A percentile compares a stretch with the other conserved stretches of the same genome.
Evolutionary conservation across 495 filamentous ascomycete genomes (phyloP).

Genomic region (Entonaema liquescens): DNA sequence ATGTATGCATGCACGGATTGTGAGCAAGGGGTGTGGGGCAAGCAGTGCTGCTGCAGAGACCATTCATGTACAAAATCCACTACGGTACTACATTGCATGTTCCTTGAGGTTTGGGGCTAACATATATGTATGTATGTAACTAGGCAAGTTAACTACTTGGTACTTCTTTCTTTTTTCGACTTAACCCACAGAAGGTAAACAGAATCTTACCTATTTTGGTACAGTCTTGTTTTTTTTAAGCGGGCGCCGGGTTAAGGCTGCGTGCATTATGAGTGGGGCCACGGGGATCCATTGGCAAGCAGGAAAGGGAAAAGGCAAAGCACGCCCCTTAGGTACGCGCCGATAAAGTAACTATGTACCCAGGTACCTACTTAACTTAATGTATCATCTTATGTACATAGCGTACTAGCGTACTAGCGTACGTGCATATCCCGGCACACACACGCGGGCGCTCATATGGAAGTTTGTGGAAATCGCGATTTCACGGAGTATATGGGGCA

Average conservation of each 20-base stretch:
- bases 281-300: constrained; percentile 40
- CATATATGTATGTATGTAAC: background rate
- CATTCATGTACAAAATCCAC: constrained; percentile 34
- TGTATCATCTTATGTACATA: background rate
- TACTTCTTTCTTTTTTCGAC: constrained; percentile 12
- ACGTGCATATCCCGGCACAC: background rate
- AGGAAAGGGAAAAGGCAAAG: constrained; percentile 25
- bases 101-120: constrained; percentile 2
- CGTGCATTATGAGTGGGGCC: constrained; percentile 32
- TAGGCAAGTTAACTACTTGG: background rate
- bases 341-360: constrained; percentile 23
- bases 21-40: constrained; percentile 17
- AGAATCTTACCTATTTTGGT: constrained; percentile 22
- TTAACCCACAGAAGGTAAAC: background rate
- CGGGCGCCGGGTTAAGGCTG: constrained; percentile 34
- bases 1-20: constrained; percentile 2
- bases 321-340: constrained; percentile 22
- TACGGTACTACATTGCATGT: constrained; percentile 19
- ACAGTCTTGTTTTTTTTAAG: constrained; percentile 23
- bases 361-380: constrained; percentile 9
- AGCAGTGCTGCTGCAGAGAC: constrained; percentile 19
- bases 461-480: constrained; percentile 39
- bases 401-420: background rate
- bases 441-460: background rate
- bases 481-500: constrained; percentile 39